Base-by-base conservation (phyloP, 768 basidiomycete species). In the Sporobolomyces roseus region DNA sequence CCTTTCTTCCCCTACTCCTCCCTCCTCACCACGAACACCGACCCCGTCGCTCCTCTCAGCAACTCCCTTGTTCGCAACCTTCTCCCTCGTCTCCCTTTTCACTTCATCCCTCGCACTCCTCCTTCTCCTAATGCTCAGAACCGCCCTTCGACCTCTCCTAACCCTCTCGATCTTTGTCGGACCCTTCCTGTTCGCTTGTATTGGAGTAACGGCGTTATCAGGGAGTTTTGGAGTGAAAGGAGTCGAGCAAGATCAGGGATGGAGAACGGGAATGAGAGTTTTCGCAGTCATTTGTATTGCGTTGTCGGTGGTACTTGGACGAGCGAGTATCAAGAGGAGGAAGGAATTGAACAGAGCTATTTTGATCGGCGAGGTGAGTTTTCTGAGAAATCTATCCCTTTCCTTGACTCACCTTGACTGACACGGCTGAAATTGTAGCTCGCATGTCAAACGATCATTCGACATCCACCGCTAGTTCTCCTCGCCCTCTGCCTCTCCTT, bases 401-500 rank as follows among this genome's bases (percentile, higher is more conserved):
- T 8, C 21, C 3, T 23, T 25, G 14, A 29, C 32, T 2, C 17
- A 4, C 12, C 32, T 3, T 4, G 8, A 14, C 25, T 21, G 43
- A 54, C 25, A 4, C 8, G 3, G 13, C 33, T 36, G 49, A 27
- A 29, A 7, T 10, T 13, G 8, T 65, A 75, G 73, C 83, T 91
- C 35, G 84, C 88, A 2, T 90, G 88, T 1, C 83, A 82, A 56
- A 82, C 91, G 53, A 82, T 93, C 63, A 81, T 88, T 67, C 79
- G 81, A 55, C 86, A 91, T 74, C 89, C 89, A 1, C 86, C 90
- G 72, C 81, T 93, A 23, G 83, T 91, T 49, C 83, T 85, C 17
- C 80, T 92, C 53, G 90, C 88, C 4, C 89, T 91, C 1, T 79
- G 83, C 4, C 84, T 91, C 33, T 85, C 92, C 19, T 83, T 92